Evolutionary conservation across 805 yeast genomes (phyloP).

Genomic region (Spathaspora girioi): DNA sequence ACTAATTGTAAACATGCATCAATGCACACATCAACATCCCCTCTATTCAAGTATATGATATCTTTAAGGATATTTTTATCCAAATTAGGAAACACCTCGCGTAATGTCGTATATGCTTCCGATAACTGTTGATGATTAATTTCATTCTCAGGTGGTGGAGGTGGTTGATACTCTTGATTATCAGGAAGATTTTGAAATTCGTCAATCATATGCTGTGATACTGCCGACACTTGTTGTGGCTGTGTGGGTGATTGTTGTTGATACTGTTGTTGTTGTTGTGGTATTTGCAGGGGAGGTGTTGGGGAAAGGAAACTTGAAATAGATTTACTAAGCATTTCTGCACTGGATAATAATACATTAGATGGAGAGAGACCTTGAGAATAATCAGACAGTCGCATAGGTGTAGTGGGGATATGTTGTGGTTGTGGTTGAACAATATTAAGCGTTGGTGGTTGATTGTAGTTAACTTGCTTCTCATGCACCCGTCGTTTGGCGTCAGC

Average conservation of each 20-base stretch:
- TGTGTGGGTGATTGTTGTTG: conserved; percentile 5
- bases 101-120: conserved; percentile 43
- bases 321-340: conserved; percentile 50
- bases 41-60: conserved; percentile 61
- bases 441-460: not conserved
- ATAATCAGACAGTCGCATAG: conserved; percentile 3
- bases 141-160: conserved; percentile 5
- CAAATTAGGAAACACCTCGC: conserved; percentile 71
- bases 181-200: not conserved
- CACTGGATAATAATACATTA: conserved; percentile 39
- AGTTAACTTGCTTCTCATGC: not conserved
- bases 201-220: not conserved
- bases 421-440: conserved; percentile 17
- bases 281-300: not conserved
- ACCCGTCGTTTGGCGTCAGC: conserved; percentile 26
- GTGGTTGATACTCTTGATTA: conserved; percentile 2
- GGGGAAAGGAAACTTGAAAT: conserved; percentile 40
- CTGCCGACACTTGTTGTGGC: not conserved
- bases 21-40: conserved; percentile 68
- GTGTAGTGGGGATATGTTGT: conserved; percentile 8
- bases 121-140: conserved; percentile 10
- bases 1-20: conserved; percentile 50
- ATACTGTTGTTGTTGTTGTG: not conserved
- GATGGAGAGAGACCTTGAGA: conserved; percentile 29
- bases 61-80: conserved; percentile 69